Evolutionary conservation across 768 basidiomycete species (phyloP).

Genomic region (Serendipita vermifera): DNA sequence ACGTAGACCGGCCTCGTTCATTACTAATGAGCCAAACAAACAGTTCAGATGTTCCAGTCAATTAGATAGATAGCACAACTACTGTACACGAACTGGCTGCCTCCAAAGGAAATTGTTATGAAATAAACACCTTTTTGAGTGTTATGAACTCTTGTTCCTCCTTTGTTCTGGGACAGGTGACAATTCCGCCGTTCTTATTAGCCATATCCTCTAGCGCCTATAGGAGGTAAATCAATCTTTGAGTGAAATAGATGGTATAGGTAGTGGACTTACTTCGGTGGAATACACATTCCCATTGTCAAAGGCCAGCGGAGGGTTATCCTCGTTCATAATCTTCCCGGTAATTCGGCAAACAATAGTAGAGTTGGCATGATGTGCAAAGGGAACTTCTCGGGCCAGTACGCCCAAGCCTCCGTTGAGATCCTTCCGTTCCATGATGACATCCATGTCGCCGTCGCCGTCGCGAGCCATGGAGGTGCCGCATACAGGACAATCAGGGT

Average conservation of each 20-base stretch:
- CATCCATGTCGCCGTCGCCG: too few species aligned
- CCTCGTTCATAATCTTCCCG: constrained; percentile 89
- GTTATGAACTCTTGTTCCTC: constrained; percentile 47
- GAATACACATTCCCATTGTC: constrained; percentile 89
- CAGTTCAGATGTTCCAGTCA: too few species aligned
- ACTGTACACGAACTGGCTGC: too few species aligned
- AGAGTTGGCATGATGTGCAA: constrained; percentile 88
- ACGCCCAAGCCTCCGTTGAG: constrained; percentile 55
- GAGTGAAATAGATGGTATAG: background rate
- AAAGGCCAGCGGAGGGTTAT: constrained; percentile 86
- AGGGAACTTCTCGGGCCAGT: constrained; percentile 76
- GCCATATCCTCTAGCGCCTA: constrained; percentile 83
- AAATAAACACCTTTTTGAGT: constrained; percentile 83
- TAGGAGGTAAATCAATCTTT: background rate
- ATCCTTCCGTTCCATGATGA: too few species aligned
- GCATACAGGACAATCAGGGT: constrained; percentile 87
- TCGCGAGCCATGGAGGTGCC: too few species aligned
- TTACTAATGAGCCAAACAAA: too few species aligned
- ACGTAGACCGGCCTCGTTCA: too few species aligned
- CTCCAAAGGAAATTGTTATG: too few species aligned
- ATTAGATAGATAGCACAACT: too few species aligned
- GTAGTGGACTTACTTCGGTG: constrained; percentile 49
- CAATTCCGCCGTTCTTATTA: constrained; percentile 56
- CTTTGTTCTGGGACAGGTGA: constrained; percentile 73
- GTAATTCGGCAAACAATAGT: constrained; percentile 87